Evolutionary conservation across 1,284 basidiomycete species (phyloP), one percentile per base, ranked within the genome.

Genomic region (Ganoderma resinaceum): DNA sequence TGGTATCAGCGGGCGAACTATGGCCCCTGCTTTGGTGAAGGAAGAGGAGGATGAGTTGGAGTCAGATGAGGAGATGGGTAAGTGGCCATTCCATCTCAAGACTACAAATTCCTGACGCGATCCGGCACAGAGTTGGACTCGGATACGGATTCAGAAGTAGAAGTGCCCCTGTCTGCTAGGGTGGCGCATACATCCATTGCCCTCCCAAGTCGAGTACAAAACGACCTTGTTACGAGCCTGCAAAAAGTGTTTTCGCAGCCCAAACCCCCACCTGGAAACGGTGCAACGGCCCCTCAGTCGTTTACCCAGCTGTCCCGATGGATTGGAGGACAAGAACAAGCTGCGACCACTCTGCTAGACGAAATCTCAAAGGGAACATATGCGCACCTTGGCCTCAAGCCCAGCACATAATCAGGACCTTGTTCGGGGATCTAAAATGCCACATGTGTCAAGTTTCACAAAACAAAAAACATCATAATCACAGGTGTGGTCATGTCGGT

Each of bases 21-120:
- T 18, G 3, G 40, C 52, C 29, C 18, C 3, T 5, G 5, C 23
- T 37, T 23, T 49, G 4, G 63, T 60, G 18, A 67, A 62, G 40
- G 62, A 63, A 18, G 66, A 66, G 20, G 23, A 29, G 12, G 66
- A 67, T 12, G 65, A 72, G 65, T 63, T 70, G 8, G 26, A 61
- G 29, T 64, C 62, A 0, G 71, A 72, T 8, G 46, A 63, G 18
- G 71, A 72, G n/a, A 57, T 46, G 26, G 63, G 64, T 37, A 61
- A 66, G 58, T 52, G 16, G 29, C n/a, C 9, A 33, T 42, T 29
- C 8, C 35, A 46, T 38, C 23, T n/a, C 8, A 20, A n/a, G n/a
- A 7, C 2, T 20, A 12, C 33, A 20, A 35, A 37, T 33, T 7
- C 33, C 37, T 58, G 55, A 58, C 33, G 33, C 7, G 6, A 37